Evolutionary conservation across 2,329 filamentous ascomycete species (phyloP).

Genomic region (Colletotrichum neosansevieriae): DNA sequence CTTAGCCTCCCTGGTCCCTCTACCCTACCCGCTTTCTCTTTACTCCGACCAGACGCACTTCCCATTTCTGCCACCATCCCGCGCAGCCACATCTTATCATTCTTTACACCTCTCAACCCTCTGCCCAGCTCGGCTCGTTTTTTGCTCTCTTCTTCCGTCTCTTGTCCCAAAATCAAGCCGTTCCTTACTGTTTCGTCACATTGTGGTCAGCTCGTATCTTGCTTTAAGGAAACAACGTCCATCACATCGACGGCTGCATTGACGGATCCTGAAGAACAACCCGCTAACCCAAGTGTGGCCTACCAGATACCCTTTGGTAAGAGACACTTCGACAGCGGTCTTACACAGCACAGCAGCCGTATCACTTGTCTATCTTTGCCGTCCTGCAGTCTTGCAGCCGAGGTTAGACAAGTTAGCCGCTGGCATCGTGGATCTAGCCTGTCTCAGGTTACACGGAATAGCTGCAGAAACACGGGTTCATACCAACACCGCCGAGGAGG

Average conservation of each 20-base stretch:
- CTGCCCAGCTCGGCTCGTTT: constrained; percentile 7
- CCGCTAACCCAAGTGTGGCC: constrained; percentile 33
- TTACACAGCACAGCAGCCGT: constrained; percentile 16
- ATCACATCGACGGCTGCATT: constrained; percentile 6
- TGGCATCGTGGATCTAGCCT: constrained; percentile 23
- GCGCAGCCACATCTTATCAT: constrained; percentile 28
- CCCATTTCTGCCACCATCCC: constrained; percentile 34
- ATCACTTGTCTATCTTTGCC: not conserved
- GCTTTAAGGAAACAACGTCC: not conserved
- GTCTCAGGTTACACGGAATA: constrained; percentile 30
- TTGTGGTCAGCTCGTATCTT: constrained; percentile 12
- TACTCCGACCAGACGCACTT: constrained; percentile 32
- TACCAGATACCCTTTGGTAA: constrained; percentile 25
- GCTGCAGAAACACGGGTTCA: constrained; percentile 25
- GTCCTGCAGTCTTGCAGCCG: constrained; percentile 23
- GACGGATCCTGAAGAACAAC: constrained; percentile 6
- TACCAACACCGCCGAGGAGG: constrained; percentile 24
- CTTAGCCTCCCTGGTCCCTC: constrained; percentile 44
- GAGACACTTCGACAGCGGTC: constrained; percentile 1
- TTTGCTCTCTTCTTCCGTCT: constrained; percentile 6
- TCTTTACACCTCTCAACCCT: constrained; percentile 31
- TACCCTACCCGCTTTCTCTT: constrained; percentile 42
- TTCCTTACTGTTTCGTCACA: not conserved
- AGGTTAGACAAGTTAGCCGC: constrained; percentile 23
- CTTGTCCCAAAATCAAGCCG: constrained; percentile 6